These are phyloP conservation scores for Stachybotrys echinatus DNA, from an alignment of 2,329 filamentous ascomycete species.

Conservation along the genomic window DNA sequence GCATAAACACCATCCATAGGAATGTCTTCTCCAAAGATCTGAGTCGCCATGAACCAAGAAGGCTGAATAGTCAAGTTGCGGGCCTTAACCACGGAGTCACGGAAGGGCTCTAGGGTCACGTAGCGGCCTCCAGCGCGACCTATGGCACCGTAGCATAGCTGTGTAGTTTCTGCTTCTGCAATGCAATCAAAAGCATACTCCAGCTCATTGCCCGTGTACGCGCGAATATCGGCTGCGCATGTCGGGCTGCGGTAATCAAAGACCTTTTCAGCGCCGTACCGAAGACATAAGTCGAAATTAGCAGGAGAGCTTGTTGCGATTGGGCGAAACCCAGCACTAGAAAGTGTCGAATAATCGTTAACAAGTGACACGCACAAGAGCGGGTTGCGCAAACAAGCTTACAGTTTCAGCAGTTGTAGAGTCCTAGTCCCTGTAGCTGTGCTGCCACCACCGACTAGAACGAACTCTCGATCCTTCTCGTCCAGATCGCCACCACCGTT, in stretches of 20 bases:
- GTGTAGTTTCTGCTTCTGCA: constrained; percentile 22
- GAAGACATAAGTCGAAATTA: constrained; percentile 35
- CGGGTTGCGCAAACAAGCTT: too few species aligned
- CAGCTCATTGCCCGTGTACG: constrained; percentile 30
- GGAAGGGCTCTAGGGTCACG: constrained; percentile 26
- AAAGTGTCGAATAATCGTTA: background rate
- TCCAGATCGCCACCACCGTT: constrained; percentile 5
- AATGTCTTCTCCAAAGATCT: constrained; percentile 2
- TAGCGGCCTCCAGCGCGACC: constrained; percentile 33
- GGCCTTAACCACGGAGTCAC: constrained; percentile 6
- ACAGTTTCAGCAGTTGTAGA: constrained; percentile 34
- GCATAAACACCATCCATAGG: constrained; percentile 2
- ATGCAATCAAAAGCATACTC: constrained; percentile 38
- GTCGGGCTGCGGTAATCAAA: constrained; percentile 38
- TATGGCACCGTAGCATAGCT: constrained; percentile 30
- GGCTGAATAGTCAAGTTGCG: constrained; percentile 1
- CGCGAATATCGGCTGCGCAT: constrained; percentile 26
- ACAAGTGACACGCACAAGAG: background rate
- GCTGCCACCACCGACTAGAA: constrained; percentile 40
- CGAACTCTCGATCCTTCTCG: constrained; percentile 9
- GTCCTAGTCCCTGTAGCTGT: constrained; percentile 36
- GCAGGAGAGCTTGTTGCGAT: constrained; percentile 39
- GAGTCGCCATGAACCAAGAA: constrained; percentile 3
- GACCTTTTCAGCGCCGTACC: constrained; percentile 33
- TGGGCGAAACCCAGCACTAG: constrained; percentile 27